Base-by-base conservation (phyloP, 1,284 basidiomycete species). In the Malassezia sp. region DNA sequence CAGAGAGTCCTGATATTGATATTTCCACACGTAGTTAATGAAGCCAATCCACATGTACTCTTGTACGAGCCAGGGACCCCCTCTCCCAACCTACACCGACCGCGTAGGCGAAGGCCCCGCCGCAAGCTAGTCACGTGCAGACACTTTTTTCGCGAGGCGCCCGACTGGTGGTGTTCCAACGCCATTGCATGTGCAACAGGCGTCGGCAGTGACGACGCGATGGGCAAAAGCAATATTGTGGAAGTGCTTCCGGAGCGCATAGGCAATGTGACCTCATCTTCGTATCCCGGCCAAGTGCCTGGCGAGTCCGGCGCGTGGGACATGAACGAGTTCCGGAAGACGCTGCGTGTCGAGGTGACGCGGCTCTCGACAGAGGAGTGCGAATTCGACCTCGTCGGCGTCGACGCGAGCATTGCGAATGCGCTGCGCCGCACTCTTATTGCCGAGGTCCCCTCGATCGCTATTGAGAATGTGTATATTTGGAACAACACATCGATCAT, bases 401-500 rank as follows among this genome's bases (percentile, higher is more conserved):
- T 96, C 24, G 93, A 99, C 72, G 86, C 93, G 0, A 85, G 85
- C 23, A 85, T 99, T 42, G 89, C 93, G 21, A 97, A 99, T 71
- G 88, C 91, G 0, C 79, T 95, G 57, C 78, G 93, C 33, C 76
- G 91, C 49, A 85, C 91, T 45, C 76, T 96, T 65, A 85, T 97
- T 42, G 85, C 93, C 21, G 91, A 99, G 77, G 90, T 66, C 17
- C 63, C 63, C 5, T 85, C 87, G 0, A 75, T 97, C 11, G 85
- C 84, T n/a, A 84, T 96, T 49, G 91, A 97, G 69, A 76, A 84
- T 54, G 86, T 88, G 7, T 97, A 89, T 71, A 77, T 93, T 2
- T 95, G 83, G 80, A 84, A 95, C 75, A 99, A 97, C 73, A 96
- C 87, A 0, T 83, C 81, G 2, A 85, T 97, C 60, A 82, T 97